A percentile compares a stretch with the other conserved stretches of the same genome.
phyloP scores from a whole-genome alignment of 164 flowering plant species.

The Stephania japonica region DNA sequence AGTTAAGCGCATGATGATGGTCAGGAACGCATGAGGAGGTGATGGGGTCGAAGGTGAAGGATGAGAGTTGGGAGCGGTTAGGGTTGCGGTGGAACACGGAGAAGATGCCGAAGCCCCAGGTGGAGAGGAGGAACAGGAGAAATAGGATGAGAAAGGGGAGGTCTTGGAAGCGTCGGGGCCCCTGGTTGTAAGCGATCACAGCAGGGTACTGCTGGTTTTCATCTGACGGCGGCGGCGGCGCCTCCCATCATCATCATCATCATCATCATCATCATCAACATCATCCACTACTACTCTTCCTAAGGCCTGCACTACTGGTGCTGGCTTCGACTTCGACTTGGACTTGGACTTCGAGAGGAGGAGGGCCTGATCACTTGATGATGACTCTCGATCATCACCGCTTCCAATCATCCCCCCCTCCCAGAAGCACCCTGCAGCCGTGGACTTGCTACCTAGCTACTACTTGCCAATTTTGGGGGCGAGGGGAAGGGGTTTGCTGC shows the following conservation, averaged over 20 bases:
- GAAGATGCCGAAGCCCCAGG: slow-evolving; percentile 84
- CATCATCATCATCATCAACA: too few relatives aligned
- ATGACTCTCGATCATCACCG: slow-evolving; percentile 29
- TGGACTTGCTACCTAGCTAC: too few relatives aligned
- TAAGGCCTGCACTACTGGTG: too few relatives aligned
- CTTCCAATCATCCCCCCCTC: too few relatives aligned
- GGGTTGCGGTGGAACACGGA: slow-evolving; percentile 50
- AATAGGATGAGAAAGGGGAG: slow-evolving; percentile 69
- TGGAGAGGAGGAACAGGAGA: slow-evolving; percentile 46
- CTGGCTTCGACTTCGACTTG: too few relatives aligned
- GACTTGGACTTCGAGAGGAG: too few relatives aligned
- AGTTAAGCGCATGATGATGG: not conserved
- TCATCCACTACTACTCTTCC: too few relatives aligned
- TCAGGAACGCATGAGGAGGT: slow-evolving; percentile 51
- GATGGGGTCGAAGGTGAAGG: slow-evolving; percentile 41
- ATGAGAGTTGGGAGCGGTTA: slow-evolving; percentile 36
- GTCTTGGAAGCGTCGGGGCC: slow-evolving; percentile 64
- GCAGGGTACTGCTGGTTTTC: slow-evolving; percentile 43
- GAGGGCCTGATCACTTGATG: too few relatives aligned
- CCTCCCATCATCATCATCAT: too few relatives aligned
- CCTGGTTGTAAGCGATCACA: slow-evolving; percentile 69
- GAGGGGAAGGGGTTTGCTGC: too few relatives aligned
- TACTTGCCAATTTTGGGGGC: too few relatives aligned
- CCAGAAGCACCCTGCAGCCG: too few relatives aligned
- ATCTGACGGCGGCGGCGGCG: slow-evolving; percentile 36